phyloP scores from a whole-genome alignment of 176 grass and related monocot genomes.

The Rhynchospora pubera region DNA sequence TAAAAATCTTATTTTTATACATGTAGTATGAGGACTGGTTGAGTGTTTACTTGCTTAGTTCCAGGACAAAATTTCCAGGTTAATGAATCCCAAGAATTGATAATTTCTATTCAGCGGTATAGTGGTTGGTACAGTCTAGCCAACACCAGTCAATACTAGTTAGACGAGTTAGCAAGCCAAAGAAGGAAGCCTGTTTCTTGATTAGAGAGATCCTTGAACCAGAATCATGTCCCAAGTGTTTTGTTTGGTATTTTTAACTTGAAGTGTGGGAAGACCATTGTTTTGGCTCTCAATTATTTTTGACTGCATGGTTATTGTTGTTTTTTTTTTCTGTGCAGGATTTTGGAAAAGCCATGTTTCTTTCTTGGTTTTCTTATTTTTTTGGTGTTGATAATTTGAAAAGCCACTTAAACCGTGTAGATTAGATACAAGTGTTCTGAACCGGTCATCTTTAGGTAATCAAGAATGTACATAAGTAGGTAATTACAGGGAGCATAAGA shows the following conservation, averaged over 20 bases:
- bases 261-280: neutral
- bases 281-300: neutral
- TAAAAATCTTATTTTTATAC: neutral
- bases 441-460: neutral
- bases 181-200: neutral
- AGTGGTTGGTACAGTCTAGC: neutral
- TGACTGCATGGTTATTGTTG: neutral
- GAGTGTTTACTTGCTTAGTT: neutral
- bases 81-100: neutral
- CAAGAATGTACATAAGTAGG: neutral
- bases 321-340: neutral
- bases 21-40: neutral
- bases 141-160: neutral
- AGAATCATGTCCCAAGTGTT: neutral
- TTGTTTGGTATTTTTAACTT: neutral
- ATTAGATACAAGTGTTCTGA: neutral
- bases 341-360: neutral
- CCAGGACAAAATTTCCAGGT: neutral
- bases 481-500: neutral
- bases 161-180: neutral
- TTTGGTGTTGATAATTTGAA: neutral
- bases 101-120: neutral
- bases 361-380: neutral
- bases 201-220: neutral
- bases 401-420: neutral